Base-by-base conservation (phyloP, 768 basidiomycete species). In the Gelatoporia subvermispora region DNA sequence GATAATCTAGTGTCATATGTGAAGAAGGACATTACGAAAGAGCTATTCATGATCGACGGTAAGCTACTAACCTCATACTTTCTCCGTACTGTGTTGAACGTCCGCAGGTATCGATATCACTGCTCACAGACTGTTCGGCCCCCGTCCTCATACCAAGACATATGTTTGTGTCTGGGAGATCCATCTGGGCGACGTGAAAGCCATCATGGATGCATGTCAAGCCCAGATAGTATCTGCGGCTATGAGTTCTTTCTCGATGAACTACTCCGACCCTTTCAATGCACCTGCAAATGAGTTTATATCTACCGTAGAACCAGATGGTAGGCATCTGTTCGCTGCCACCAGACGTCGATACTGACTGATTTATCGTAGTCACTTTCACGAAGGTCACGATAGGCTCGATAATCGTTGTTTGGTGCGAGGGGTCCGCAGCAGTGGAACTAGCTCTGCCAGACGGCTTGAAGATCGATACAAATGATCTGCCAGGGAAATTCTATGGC, bases 111-210 rank as follows among this genome's bases (percentile, higher is more conserved):
- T 94, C 55, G 79, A 89, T 51, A 79, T 98, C 41, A 79, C 81
- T 13, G 85, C 89, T 1, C 79, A 96, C 61, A 81, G 94, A 21
- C 69, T 98, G 10, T 95, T 96, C 60, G 95, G 95, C 8, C 89
- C 90, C 11, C 81, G 83, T 49, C 95, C 95, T 7, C 77, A 79
- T 3, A 88, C 88, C 0, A 68, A 87, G 2, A 84, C 92, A 1
- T 98, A 98, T 60, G 71, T 95, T 4, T 97, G 94, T 61, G 77
- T 96, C 13, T 98, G 95, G 95, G 92, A 95, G 59, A 78, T 94
- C 39, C 69, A 69, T n/a, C 31, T 93, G 16, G 91, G 91, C 5
- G 61, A 72, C 28, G 60, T 89, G 41, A 83, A 80, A 57, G 74
- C 74, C 0, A 59, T 74, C 21, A 51, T 84, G 17, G 77, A 84